phyloP scores from a whole-genome alignment of 768 basidiomycete species.

The Mycena venus region DNA sequence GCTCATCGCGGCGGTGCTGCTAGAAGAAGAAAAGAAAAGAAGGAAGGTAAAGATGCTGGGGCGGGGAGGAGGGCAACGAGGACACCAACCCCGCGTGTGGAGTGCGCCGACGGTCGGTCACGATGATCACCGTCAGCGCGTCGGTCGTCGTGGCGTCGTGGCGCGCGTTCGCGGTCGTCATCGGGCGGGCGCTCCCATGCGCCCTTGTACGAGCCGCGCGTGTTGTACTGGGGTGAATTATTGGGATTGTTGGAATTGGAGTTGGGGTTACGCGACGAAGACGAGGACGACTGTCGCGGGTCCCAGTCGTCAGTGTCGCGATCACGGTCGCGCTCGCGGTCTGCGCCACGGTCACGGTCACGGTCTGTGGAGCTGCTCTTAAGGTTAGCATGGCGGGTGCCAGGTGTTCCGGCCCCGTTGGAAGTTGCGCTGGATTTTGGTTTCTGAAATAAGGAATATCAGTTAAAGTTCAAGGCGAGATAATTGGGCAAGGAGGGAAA shows the following conservation, averaged over 20 bases:
- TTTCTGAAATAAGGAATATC: constrained; percentile 26
- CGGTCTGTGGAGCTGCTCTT: constrained; percentile 29
- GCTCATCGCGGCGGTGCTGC: constrained; percentile 15
- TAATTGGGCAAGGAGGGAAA: too few relatives aligned
- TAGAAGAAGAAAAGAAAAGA: constrained; percentile 12
- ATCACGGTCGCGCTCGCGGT: constrained; percentile 10
- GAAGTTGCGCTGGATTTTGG: constrained; percentile 24
- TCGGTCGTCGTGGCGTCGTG: constrained; percentile 11
- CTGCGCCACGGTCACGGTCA: not conserved
- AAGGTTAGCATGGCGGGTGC: constrained; percentile 12
- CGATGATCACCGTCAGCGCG: constrained; percentile 13
- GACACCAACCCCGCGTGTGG: constrained; percentile 37
- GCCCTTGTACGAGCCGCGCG: constrained; percentile 12
- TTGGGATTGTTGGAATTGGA: not conserved
- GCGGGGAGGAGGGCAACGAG: constrained; percentile 28
- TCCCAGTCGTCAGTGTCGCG: constrained; percentile 3
- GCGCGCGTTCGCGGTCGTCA: constrained; percentile 17
- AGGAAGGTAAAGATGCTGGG: constrained; percentile 34
- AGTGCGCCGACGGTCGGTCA: constrained; percentile 10
- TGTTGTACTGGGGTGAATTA: constrained; percentile 7
- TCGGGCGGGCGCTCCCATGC: constrained; percentile 24
- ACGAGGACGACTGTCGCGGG: not conserved
- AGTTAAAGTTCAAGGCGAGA: not conserved
- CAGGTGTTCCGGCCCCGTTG: constrained; percentile 18
- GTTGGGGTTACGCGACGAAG: not conserved